phyloP scores from a whole-genome alignment of 495 filamentous ascomycete genomes.

The Bathelium albidoporum region DNA sequence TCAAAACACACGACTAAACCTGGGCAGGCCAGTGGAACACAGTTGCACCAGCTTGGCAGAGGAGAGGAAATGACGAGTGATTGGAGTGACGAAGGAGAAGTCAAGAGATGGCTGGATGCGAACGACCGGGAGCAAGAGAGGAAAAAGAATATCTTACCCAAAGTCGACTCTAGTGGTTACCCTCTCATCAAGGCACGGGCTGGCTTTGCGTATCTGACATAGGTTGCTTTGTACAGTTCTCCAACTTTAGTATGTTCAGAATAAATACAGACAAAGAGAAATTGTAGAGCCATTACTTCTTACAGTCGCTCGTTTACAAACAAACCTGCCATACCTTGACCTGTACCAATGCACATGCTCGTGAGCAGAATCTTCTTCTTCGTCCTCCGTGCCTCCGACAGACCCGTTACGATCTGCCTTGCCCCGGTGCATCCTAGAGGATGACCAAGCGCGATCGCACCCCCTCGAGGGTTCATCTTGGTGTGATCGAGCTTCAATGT shows the following conservation, averaged over 20 bases:
- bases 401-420: conserved; percentile 63
- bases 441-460: conserved; percentile 87
- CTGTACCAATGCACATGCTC: conserved; percentile 34
- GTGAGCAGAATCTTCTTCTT: conserved; percentile 36
- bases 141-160: conserved; percentile 29
- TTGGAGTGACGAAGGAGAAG: conserved; percentile 35
- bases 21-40: conserved; percentile 29
- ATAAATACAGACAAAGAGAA: neutral
- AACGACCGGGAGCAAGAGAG: conserved; percentile 32
- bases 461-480: conserved; percentile 87
- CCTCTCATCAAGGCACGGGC: conserved; percentile 14
- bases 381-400: conserved; percentile 55
- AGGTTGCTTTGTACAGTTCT: neutral
- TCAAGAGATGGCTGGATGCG: conserved; percentile 24
- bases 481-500: conserved; percentile 62
- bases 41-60: conserved; percentile 42
- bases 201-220: conserved; percentile 17
- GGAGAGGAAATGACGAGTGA: conserved; percentile 42
- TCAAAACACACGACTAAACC: conserved; percentile 33
- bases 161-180: conserved; percentile 21
- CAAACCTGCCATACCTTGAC: conserved; percentile 31
- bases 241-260: neutral
- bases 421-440: conserved; percentile 88
- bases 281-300: neutral
- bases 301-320: conserved; percentile 33